Base-by-base conservation (phyloP, 129 eudicot species). In the Flaveria ramosissima region DNA sequence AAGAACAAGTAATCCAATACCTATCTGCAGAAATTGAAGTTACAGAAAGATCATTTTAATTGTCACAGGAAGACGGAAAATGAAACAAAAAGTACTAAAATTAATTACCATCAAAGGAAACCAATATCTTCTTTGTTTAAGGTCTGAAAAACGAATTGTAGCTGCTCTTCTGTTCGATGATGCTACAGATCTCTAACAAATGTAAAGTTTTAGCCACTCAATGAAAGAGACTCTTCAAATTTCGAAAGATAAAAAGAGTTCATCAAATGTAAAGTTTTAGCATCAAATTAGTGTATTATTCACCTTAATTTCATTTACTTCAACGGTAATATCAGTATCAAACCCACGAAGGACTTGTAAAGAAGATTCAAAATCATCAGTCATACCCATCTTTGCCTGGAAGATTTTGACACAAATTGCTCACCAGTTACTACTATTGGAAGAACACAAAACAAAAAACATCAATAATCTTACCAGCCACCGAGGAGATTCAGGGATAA, bases 311-410 rank as follows among this genome's bases (percentile, higher is more conserved):
- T 90, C 98, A 81, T 90, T 90, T 69, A 93, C 98, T 93, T 93
- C 98, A 83, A 84, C 51, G 12, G 93, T 77, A 51, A 93, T 93
- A 73, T 93, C 98, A 82, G 97, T 84, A 66, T 93, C 97, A 69
- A 93, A 91, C 16, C 98, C 98, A 36, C 97, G 97, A 68, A 93
- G 98, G 59, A 93, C 98, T 93, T 93, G 98, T 77, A 93, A 73
- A 19, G 98, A 93, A 43, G 92, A 82, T 86, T 93, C 98, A 77
- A 90, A 93, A 78, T 93, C 98, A 43, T 93, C 98, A 32, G 89
- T 91, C 98, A 90, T 90, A 47, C 98, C 98, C 97, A 91, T 93
- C 86, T 93, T 93, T 2, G 98, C 98, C 98, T 93, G 80, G n/a
- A 65, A 64, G 24, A 48, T 50, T 61, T 66, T 74, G 51, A 71